Evolutionary conservation across 225 moss, liverwort and hornwort species (phyloP).

Genomic region (Bryoerythrophyllum caledonicum): DNA sequence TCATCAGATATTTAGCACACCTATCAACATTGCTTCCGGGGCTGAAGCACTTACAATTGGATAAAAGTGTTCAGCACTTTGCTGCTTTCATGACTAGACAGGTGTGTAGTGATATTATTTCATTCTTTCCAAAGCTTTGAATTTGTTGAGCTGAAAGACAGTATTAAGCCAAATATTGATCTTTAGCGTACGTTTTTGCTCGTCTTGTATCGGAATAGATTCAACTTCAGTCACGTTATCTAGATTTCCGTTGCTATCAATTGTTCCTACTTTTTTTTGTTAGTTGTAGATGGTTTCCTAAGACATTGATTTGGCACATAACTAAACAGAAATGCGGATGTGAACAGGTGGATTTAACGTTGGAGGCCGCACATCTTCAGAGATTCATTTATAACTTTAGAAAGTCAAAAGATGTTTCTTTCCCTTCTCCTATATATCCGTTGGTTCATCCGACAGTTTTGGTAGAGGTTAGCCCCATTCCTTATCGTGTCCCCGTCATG

Average conservation of each 20-base stretch:
- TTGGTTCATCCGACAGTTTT: slow-evolving; percentile 77
- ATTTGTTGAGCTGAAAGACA: not conserved
- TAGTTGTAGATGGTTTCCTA: not conserved
- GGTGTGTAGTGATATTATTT: slow-evolving; percentile 33
- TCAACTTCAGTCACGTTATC: not conserved
- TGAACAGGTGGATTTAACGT: slow-evolving; percentile 69
- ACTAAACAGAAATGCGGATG: not conserved
- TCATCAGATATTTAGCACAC: slow-evolving; percentile 66
- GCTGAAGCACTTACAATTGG: slow-evolving; percentile 63
- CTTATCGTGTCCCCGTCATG: not conserved
- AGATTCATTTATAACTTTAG: slow-evolving; percentile 85
- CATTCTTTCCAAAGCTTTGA: not conserved
- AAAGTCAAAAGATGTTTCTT: slow-evolving; percentile 58
- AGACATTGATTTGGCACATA: not conserved
- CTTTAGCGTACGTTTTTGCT: not conserved
- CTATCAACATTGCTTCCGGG: slow-evolving; percentile 62
- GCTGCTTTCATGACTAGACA: slow-evolving; percentile 84
- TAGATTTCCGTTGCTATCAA: not conserved
- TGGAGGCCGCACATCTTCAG: slow-evolving; percentile 76
- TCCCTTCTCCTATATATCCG: slow-evolving; percentile 78
- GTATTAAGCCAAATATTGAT: not conserved
- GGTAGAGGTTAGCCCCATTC: slow-evolving; percentile 62
- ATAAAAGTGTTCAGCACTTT: slow-evolving; percentile 83
- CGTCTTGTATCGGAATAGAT: not conserved
- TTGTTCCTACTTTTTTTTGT: not conserved